A percentile compares a stretch with the other conserved stretches of the same genome.
Evolutionary conservation across 2,329 filamentous ascomycete genomes (phyloP).

Genomic region (Colletotrichum filicis): DNA sequence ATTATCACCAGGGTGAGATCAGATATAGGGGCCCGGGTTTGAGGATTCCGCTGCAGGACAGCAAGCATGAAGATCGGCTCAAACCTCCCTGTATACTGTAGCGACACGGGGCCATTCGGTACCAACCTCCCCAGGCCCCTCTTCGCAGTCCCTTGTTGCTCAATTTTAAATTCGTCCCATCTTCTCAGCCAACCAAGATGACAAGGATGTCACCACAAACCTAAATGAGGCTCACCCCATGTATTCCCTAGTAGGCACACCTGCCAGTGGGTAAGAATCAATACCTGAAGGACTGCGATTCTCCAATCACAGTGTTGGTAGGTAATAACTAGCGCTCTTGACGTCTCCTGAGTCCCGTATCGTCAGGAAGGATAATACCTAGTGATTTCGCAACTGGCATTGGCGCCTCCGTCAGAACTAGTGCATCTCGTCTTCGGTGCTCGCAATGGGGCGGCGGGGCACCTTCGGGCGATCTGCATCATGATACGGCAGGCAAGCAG

Average conservation of each 20-base stretch:
- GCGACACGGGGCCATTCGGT: slow-evolving; percentile 28
- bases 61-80: slow-evolving; percentile 35
- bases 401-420: background rate
- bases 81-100: slow-evolving; percentile 20
- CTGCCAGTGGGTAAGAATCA: slow-evolving; percentile 2
- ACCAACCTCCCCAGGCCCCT: slow-evolving; percentile 11
- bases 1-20: slow-evolving; percentile 31
- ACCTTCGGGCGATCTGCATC: slow-evolving; percentile 17
- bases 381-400: background rate
- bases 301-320: background rate
- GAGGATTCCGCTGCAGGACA: slow-evolving; percentile 34
- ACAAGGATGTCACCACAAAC: slow-evolving; percentile 17
- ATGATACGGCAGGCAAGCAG: slow-evolving; percentile 22
- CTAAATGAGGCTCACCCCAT: slow-evolving; percentile 19
- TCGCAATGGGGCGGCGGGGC: background rate
- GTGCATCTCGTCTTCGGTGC: background rate
- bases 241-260: background rate
- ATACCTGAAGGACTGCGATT: background rate
- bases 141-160: slow-evolving; percentile 3
- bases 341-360: background rate
- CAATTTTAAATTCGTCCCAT: slow-evolving; percentile 36
- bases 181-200: slow-evolving; percentile 28
- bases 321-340: background rate
- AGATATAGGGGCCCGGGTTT: slow-evolving; percentile 35
- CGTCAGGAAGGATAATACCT: background rate